Percentiles rank a stretch among this genome's conserved stretches.
phyloP scores from a whole-genome alignment of 1,139 yeast species.

The Geotrichum cucujoidarum region DNA sequence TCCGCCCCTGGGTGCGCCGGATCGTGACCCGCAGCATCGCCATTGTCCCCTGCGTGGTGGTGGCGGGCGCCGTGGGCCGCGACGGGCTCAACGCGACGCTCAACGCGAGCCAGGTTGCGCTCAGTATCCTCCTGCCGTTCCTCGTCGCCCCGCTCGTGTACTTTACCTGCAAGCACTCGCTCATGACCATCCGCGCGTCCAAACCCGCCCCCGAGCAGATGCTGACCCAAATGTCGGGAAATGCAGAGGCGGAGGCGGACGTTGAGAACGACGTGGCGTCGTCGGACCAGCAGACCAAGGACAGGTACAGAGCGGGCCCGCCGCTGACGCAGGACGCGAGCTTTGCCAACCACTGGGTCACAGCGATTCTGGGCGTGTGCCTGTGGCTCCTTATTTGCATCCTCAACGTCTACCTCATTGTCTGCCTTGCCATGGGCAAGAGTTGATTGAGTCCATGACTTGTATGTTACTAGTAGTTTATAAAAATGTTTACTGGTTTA shows the following conservation, averaged over 20 bases:
- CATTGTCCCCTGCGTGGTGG: slow-evolving; percentile 80
- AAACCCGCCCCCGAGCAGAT: slow-evolving; percentile 1
- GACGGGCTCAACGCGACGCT: slow-evolving; percentile 77
- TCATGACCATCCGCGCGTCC: slow-evolving; percentile 53
- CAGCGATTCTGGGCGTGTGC: slow-evolving; percentile 42
- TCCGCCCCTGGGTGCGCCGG: slow-evolving; percentile 83
- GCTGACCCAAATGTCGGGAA: neutral
- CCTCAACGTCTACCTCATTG: slow-evolving; percentile 66
- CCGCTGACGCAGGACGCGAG: slow-evolving; percentile 39
- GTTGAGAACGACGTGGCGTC: neutral
- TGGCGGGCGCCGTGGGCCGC: slow-evolving; percentile 73
- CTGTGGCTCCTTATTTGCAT: slow-evolving; percentile 64
- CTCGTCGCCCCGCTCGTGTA: slow-evolving; percentile 73
- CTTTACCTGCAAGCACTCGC: slow-evolving; percentile 58
- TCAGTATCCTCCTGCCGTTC: slow-evolving; percentile 68
- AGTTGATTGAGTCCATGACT: too few relatives aligned
- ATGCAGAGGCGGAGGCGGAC: neutral
- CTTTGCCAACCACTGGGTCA: slow-evolving; percentile 52
- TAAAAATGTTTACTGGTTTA: too few relatives aligned
- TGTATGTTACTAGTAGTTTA: too few relatives aligned
- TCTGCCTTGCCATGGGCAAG: slow-evolving; percentile 45
- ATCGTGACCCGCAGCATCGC: slow-evolving; percentile 80
- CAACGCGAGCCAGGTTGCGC: slow-evolving; percentile 71
- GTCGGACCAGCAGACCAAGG: neutral
- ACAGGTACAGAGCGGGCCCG: slow-evolving; percentile 1